phyloP scores from a whole-genome alignment of 306 rosid genomes.

The Boehmeria nivea region DNA sequence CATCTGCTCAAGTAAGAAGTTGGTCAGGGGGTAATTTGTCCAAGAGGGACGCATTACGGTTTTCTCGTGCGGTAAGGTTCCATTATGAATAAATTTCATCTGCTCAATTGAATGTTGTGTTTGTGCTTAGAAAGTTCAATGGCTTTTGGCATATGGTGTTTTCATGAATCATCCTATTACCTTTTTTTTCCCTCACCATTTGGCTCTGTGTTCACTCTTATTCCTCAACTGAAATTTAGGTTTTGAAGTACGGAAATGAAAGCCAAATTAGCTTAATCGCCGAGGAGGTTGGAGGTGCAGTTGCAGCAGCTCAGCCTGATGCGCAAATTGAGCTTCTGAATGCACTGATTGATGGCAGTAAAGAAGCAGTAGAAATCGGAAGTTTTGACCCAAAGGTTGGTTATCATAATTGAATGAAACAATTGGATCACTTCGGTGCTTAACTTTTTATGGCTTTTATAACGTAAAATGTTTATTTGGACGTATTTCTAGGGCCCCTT shows the following conservation, averaged over 20 bases:
- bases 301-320: slow-evolving; percentile 60
- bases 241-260: slow-evolving; percentile 88
- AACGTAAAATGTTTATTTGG: slow-evolving; percentile 19
- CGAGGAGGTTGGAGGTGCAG: slow-evolving; percentile 82
- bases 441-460: slow-evolving; percentile 9
- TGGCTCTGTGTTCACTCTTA: too few relatives aligned
- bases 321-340: slow-evolving; percentile 76
- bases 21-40: slow-evolving; percentile 94
- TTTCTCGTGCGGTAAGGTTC: slow-evolving; percentile 72
- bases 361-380: slow-evolving; percentile 75
- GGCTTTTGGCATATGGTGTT: background rate
- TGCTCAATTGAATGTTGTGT: background rate
- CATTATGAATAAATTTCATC: background rate
- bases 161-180: too few relatives aligned
- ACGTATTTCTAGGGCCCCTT: slow-evolving; percentile 74
- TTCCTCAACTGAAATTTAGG: slow-evolving; percentile 38
- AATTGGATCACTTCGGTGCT: slow-evolving; percentile 4
- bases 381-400: slow-evolving; percentile 79
- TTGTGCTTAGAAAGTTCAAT: background rate
- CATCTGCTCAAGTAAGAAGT: slow-evolving; percentile 79
- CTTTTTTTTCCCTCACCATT: too few relatives aligned
- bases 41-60: slow-evolving; percentile 79
- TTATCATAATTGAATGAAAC: slow-evolving; percentile 16
- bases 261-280: slow-evolving; percentile 71
- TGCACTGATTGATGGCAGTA: slow-evolving; percentile 80